Evolutionary conservation across 1,139 yeast species (phyloP).

Genomic region (Blastobotrys apis): DNA sequence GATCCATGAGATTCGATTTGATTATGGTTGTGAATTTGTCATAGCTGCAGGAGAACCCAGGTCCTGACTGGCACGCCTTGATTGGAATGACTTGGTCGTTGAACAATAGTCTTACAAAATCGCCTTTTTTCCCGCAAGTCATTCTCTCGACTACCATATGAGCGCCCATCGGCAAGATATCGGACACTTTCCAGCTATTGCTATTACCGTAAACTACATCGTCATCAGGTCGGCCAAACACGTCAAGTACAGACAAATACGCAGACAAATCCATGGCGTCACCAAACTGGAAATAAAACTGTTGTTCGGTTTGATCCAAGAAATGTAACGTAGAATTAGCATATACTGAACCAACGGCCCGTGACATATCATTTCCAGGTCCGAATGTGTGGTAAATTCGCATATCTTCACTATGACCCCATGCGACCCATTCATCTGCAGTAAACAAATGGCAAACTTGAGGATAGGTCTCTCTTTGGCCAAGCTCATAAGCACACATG

Average conservation of each 20-base stretch:
- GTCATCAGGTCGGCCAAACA: constrained; percentile 30
- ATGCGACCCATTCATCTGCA: constrained; percentile 44
- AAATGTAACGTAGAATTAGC: constrained; percentile 47
- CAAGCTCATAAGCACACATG: constrained; percentile 53
- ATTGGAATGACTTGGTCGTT: constrained; percentile 57
- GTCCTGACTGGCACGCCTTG: constrained; percentile 45
- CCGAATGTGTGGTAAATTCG: constrained; percentile 47
- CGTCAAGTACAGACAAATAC: constrained; percentile 44
- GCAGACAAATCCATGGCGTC: constrained; percentile 52
- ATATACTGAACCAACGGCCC: constrained; percentile 46
- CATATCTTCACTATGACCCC: constrained; percentile 45
- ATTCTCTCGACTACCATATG: constrained; percentile 48
- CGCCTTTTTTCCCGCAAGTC: constrained; percentile 32
- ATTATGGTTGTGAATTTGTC: constrained; percentile 56
- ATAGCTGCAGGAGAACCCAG: constrained; percentile 39
- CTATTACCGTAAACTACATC: constrained; percentile 34
- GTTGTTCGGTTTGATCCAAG: constrained; percentile 40
- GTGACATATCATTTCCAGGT: constrained; percentile 46
- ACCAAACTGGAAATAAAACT: constrained; percentile 40
- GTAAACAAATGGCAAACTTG: constrained; percentile 49
- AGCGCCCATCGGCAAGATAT: constrained; percentile 51
- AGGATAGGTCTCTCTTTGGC: constrained; percentile 40
- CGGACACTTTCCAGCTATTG: constrained; percentile 45
- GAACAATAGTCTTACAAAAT: constrained; percentile 45
- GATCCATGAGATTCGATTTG: background rate